phyloP scores from a whole-genome alignment of 2,329 filamentous ascomycete genomes.

The Ambrosiella cleistominuta region DNA sequence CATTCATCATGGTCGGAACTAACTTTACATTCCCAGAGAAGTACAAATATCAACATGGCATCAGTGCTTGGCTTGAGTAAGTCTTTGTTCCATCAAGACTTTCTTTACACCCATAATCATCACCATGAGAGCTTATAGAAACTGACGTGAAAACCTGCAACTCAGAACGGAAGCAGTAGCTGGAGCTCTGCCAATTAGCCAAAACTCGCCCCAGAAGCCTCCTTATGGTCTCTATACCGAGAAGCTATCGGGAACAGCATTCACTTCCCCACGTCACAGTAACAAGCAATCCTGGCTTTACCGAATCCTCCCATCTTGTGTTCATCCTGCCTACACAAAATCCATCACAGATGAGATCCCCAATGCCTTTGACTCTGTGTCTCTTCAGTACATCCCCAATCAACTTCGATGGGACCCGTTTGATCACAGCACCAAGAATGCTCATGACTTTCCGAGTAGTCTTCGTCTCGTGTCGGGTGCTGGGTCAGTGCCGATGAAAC shows the following conservation, averaged over 20 bases:
- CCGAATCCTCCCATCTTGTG: conserved; percentile 46
- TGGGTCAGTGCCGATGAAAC: conserved; percentile 58
- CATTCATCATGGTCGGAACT: conserved; percentile 29
- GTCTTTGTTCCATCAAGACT: conserved; percentile 16
- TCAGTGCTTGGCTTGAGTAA: conserved; percentile 61
- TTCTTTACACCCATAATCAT: not conserved
- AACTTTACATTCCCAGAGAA: conserved; percentile 31
- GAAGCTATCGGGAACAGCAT: conserved; percentile 55
- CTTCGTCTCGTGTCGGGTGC: conserved; percentile 58
- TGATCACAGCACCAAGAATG: conserved; percentile 41
- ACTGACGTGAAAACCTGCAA: not conserved
- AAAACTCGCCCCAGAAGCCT: conserved; percentile 70
- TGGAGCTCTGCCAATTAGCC: conserved; percentile 54
- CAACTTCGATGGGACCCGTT: conserved; percentile 67
- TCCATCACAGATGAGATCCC: conserved; percentile 13
- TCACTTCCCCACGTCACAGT: conserved; percentile 50
- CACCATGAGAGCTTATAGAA: not conserved
- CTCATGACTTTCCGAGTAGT: conserved; percentile 30
- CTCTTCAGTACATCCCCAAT: conserved; percentile 60
- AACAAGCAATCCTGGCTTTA: conserved; percentile 61
- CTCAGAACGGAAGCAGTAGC: conserved; percentile 56
- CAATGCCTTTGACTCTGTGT: conserved; percentile 18
- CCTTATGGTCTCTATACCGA: conserved; percentile 68
- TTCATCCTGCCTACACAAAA: conserved; percentile 35
- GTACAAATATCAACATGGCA: conserved; percentile 66